A percentile compares a stretch with the other conserved stretches of the same genome.
phyloP scores from a whole-genome alignment of 2,329 filamentous ascomycete species.

The Pseudocercospora crystallina region DNA sequence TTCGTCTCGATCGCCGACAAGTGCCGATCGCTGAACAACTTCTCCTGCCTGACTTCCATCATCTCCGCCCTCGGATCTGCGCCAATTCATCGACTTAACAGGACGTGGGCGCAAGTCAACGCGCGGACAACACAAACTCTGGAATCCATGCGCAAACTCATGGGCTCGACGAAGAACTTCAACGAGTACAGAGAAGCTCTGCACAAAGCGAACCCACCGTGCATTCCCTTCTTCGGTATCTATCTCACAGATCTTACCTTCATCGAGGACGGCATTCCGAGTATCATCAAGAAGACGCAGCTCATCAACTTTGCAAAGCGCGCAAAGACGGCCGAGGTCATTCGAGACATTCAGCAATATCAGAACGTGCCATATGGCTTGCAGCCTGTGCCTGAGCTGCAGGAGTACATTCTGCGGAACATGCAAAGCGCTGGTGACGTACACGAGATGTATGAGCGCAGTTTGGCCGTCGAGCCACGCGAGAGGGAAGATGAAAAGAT shows the following conservation, averaged over 20 bases:
- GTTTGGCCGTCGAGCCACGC: conserved; percentile 85
- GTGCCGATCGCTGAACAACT: conserved; percentile 93
- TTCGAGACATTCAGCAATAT: conserved; percentile 97
- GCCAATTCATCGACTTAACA: conserved; percentile 86
- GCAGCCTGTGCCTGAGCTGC: conserved; percentile 83
- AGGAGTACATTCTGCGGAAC: conserved; percentile 95
- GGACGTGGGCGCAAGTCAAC: conserved; percentile 93
- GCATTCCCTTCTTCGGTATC: conserved; percentile 98
- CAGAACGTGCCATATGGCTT: conserved; percentile 96
- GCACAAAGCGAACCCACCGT: conserved; percentile 90
- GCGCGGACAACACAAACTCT: conserved; percentile 76
- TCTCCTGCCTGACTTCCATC: conserved; percentile 94
- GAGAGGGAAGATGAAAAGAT: conserved; percentile 99
- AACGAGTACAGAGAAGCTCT: conserved; percentile 91
- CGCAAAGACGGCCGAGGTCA: conserved; percentile 96
- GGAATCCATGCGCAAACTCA: conserved; percentile 88
- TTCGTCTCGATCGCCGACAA: conserved; percentile 97
- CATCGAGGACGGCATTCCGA: conserved; percentile 97
- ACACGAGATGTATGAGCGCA: conserved; percentile 99
- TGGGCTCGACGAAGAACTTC: conserved; percentile 98
- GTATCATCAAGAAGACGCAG: conserved; percentile 92
- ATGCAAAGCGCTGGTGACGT: conserved; percentile 95
- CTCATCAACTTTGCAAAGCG: conserved; percentile 99
- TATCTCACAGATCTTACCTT: conserved; percentile 97
- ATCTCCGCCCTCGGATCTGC: conserved; percentile 94